Base-by-base conservation (phyloP, 2,329 filamentous ascomycete genomes). In the Tolypocladium sp. region DNA sequence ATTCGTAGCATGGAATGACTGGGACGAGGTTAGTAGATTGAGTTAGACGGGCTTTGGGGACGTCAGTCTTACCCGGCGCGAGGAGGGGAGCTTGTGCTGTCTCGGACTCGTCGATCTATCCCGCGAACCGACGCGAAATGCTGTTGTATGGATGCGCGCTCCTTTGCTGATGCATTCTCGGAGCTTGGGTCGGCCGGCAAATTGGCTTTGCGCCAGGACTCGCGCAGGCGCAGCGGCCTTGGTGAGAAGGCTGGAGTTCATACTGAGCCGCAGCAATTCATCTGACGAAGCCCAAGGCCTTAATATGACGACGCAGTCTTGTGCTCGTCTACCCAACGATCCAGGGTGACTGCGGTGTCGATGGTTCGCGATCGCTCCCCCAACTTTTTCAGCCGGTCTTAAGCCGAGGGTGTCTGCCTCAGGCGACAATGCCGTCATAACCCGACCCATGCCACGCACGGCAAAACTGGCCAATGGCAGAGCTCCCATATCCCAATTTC, bases 1-100 rank as follows among this genome's bases (percentile, higher is more conserved):
- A 52, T 73, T 74, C 52, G 87, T 88, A 30, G 85, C 83, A 70
- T 87, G 86, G 71, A 88, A 90, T 38, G 77, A 66, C 75, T 85
- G 62, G 17, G 17, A 17, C 5, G 59, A 35, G 4, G 4, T 35
- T 33, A 56, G 40, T 17, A 30, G 10, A 35, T 35, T 9, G 38
- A n/a, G 40, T 15, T 40, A 27, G 10, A 35, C 17, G 3, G 22
- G 20, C 5, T 27, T n/a, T 41, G 49, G 7, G 40, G 13, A 2
- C 25, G 2, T 13, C 42, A 38, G 59, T 68, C 72, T 65, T 65
- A 74, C 70, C 59, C 70, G 65, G 59, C 65, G 64, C 9, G 67
- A 61, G 10, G 63, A 63, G 17, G 65, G 63, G 53, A 57, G 38
- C 46, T 55, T 62, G 20, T 57, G 41, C 41, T 63, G 58, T 55